Conservation (phyloP, 805 yeast species). For the Saturnispora gosingensis region DNA sequence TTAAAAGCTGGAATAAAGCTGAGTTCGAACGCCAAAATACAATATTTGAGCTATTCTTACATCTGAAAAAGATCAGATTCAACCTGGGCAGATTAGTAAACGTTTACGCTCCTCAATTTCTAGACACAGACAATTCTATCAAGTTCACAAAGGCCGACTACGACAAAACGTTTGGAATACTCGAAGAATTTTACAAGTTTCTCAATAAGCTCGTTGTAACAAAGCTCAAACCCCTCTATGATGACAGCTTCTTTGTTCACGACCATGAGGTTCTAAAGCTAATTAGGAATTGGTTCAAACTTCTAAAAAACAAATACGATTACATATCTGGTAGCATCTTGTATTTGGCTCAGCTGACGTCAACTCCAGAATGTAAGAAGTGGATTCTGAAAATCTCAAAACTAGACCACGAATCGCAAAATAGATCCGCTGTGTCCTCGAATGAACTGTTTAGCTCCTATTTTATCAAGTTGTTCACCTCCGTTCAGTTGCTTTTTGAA, state of each 20-base stretch:
- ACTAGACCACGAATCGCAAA: constrained; percentile 17
- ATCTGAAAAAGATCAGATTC: constrained; percentile 20
- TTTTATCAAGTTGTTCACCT: constrained; percentile 24
- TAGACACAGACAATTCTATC: constrained; percentile 1
- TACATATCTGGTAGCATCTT: constrained; percentile 24
- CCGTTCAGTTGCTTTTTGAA: constrained; percentile 20
- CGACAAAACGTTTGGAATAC: constrained; percentile 23
- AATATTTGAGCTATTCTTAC: constrained; percentile 23
- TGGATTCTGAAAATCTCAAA: constrained; percentile 16
- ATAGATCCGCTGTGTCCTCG: constrained; percentile 22
- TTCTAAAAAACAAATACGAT: constrained; percentile 20
- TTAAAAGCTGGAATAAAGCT: constrained; percentile 20
- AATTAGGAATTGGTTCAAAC: constrained; percentile 21
- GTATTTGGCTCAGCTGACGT: constrained; percentile 22
- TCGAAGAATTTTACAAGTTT: constrained; percentile 18
- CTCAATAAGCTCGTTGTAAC: constrained; percentile 20
- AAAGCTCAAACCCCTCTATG: constrained; percentile 23
- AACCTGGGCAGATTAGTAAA: constrained; percentile 22
- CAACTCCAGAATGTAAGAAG: constrained; percentile 19
- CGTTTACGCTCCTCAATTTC: constrained; percentile 23
- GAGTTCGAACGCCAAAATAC: constrained; percentile 25
- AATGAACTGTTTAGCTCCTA: constrained; percentile 25
- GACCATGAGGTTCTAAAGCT: constrained; percentile 21
- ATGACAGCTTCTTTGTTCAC: constrained; percentile 22
- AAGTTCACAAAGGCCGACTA: constrained; percentile 17